These are phyloP conservation scores for Rhexocercosporidium sp. DNA, from an alignment of 2,329 filamentous ascomycete genomes.

Conservation along the genomic window DNA sequence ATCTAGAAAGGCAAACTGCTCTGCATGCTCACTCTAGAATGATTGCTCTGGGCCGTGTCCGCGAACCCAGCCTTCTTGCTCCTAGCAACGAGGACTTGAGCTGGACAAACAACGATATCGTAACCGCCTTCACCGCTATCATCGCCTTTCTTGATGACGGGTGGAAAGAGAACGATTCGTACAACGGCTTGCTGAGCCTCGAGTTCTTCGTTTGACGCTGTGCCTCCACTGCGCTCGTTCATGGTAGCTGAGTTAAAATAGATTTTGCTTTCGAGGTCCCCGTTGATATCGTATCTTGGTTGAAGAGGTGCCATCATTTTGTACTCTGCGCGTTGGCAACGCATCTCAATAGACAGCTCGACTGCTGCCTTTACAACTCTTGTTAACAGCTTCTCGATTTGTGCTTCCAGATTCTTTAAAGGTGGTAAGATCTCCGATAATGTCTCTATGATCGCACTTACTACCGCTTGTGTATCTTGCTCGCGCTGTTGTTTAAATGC, in stretches of 20 bases:
- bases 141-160: slow-evolving; percentile 95
- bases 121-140: slow-evolving; percentile 87
- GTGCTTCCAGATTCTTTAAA: slow-evolving; percentile 77
- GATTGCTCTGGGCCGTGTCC: too few relatives aligned
- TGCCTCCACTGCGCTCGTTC: slow-evolving; percentile 84
- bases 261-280: slow-evolving; percentile 86
- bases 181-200: slow-evolving; percentile 79
- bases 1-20: too few relatives aligned
- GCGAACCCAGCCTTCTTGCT: too few relatives aligned
- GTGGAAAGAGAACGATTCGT: slow-evolving; percentile 90
- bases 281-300: slow-evolving; percentile 92
- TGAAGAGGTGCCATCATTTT: slow-evolving; percentile 98
- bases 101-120: slow-evolving; percentile 93
- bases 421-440: slow-evolving; percentile 86
- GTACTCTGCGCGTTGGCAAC: slow-evolving; percentile 94
- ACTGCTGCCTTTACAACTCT: slow-evolving; percentile 90
- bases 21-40: too few relatives aligned
- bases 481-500: slow-evolving; percentile 81
- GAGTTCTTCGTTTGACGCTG: slow-evolving; percentile 75
- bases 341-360: slow-evolving; percentile 93
- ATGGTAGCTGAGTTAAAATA: slow-evolving; percentile 92
- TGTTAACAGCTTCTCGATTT: slow-evolving; percentile 83
- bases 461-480: slow-evolving; percentile 93
- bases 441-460: slow-evolving; percentile 85
- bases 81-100: slow-evolving; percentile 82